A percentile compares a stretch with the other conserved stretches of the same genome.
Conservation (phyloP, 306 rosid species). For the Psophocarpus tetragonolobus region DNA sequence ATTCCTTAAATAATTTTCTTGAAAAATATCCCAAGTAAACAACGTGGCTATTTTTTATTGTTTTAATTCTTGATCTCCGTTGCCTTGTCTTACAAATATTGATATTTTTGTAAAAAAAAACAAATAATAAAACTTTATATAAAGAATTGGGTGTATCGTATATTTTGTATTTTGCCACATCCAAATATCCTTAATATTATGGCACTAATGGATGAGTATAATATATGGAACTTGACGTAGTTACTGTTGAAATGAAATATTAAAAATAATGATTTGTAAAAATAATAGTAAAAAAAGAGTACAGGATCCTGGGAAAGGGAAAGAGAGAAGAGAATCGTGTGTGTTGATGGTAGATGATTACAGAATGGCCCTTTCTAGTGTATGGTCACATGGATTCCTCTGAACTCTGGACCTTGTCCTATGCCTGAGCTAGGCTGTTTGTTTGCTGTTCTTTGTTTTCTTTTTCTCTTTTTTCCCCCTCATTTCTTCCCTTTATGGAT, state of each 20-base stretch:
- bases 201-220: too few relatives aligned
- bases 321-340: constrained; percentile 29
- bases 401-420: constrained; percentile 49
- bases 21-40: too few relatives aligned
- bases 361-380: constrained; percentile 50
- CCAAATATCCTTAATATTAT: not conserved
- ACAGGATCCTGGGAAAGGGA: constrained; percentile 46
- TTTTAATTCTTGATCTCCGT: too few relatives aligned
- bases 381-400: constrained; percentile 89
- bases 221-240: not conserved
- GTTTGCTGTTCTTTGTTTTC: not conserved
- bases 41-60: too few relatives aligned
- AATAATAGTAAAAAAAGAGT: not conserved
- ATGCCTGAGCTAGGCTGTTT: constrained; percentile 45
- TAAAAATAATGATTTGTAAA: not conserved
- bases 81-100: too few relatives aligned
- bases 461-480: not conserved
- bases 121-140: not conserved
- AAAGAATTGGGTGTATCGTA: not conserved
- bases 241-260: not conserved
- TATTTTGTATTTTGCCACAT: not conserved
- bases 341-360: constrained; percentile 43
- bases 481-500: constrained; percentile 36
- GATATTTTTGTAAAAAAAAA: too few relatives aligned
- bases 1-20: too few relatives aligned